These are phyloP conservation scores for Fusarium sp. DNA, from an alignment of 2,329 filamentous ascomycete species.

Conservation along the genomic window DNA sequence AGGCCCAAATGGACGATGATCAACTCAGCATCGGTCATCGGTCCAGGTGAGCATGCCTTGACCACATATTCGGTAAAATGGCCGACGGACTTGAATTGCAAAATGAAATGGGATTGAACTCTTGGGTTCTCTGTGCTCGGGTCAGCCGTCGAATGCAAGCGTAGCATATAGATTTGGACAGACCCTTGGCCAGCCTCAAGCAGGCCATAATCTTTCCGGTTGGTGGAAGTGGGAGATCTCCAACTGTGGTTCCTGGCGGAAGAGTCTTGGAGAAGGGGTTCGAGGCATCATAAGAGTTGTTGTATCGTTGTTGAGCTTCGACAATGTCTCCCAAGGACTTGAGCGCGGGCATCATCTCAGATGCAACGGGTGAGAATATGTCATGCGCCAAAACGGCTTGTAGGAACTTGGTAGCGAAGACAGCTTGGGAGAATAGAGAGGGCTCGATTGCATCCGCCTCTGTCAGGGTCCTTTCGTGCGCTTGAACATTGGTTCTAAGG, in stretches of 20 bases:
- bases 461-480: background rate
- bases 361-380: background rate
- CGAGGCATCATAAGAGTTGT: background rate
- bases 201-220: background rate
- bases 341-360: background rate
- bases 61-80: background rate
- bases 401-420: background rate
- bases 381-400: background rate
- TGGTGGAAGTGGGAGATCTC: background rate
- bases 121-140: background rate
- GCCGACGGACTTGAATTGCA: background rate
- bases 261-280: background rate
- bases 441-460: background rate
- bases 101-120: background rate
- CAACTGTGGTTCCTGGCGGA: background rate
- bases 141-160: background rate
- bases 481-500: background rate
- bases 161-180: fast-evolving
- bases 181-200: background rate
- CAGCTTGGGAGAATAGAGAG: background rate
- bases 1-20: background rate
- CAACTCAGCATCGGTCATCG: background rate
- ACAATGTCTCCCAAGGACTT: background rate
- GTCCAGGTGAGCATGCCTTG: background rate
- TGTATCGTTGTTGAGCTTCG: background rate